Evolutionary conservation across 202 grass and related monocot species (phyloP).

Genomic region (Saccharum hybrid): DNA sequence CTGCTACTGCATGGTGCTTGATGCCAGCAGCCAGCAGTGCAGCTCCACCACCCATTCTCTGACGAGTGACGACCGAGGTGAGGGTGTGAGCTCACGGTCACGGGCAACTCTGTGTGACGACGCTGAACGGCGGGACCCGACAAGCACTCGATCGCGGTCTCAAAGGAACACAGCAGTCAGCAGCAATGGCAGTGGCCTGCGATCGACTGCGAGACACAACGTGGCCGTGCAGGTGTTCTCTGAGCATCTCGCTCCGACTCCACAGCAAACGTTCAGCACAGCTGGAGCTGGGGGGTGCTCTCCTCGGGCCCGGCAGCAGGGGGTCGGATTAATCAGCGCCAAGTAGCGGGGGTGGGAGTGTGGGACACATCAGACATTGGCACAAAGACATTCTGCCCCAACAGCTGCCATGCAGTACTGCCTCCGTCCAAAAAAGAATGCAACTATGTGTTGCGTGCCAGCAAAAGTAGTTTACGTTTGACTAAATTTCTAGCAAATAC

Average conservation of each 20-base stretch:
- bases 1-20: neutral
- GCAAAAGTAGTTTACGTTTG: no score
- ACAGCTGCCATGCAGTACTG: no score
- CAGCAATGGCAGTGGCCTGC: neutral
- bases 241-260: neutral
- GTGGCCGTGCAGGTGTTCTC: conserved; percentile 6
- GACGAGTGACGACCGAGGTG: no score
- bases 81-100: neutral
- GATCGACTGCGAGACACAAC: no score
- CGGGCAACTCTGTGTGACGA: neutral
- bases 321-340: neutral
- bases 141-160: neutral
- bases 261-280: neutral
- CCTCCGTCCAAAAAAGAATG: no score
- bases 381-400: no score
- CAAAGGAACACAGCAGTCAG: neutral
- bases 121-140: neutral
- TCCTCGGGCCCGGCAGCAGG: neutral
- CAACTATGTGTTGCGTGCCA: no score
- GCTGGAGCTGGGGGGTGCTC: neutral
- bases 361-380: no score
- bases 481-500: no score
- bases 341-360: no score
- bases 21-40: no score
- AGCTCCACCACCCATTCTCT: no score